Percentiles rank a stretch among this genome's conserved stretches.
Evolutionary conservation across 805 yeast species (phyloP).

Genomic region (Candida qinlingensis): DNA sequence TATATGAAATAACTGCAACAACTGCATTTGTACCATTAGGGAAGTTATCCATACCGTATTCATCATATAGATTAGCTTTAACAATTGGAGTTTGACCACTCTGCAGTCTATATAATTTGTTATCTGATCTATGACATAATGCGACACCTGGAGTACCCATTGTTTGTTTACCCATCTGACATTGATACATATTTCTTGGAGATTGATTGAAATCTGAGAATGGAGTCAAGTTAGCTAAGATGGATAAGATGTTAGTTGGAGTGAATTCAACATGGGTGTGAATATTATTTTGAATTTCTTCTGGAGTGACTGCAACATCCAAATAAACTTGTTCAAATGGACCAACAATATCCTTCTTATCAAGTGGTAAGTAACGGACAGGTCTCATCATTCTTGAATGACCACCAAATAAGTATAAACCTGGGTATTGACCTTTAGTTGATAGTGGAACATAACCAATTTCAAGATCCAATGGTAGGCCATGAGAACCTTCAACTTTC

Average conservation of each 20-base stretch:
- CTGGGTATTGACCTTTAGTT: conserved; percentile 94
- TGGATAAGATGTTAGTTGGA: conserved; percentile 91
- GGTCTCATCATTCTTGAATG: conserved; percentile 95
- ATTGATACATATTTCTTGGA: conserved; percentile 99
- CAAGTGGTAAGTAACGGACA: conserved; percentile 83
- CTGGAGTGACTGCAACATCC: conserved; percentile 92
- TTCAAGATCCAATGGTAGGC: conserved; percentile 83
- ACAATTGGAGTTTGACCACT: conserved; percentile 97
- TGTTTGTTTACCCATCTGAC: conserved; percentile 99
- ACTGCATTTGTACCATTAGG: conserved; percentile 98
- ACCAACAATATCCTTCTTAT: conserved; percentile 81
- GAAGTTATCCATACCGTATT: conserved; percentile 96
- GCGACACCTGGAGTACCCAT: conserved; percentile 99
- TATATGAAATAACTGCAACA: conserved; percentile 96
- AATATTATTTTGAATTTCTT: conserved; percentile 72
- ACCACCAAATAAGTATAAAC: conserved; percentile 86
- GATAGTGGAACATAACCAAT: conserved; percentile 97
- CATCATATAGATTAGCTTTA: conserved; percentile 87
- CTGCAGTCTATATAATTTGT: conserved; percentile 88
- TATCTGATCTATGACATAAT: conserved; percentile 84
- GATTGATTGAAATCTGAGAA: conserved; percentile 98
- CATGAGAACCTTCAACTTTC: conserved; percentile 79
- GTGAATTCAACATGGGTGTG: conserved; percentile 93
- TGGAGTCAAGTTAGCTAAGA: conserved; percentile 94
- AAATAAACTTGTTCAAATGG: conserved; percentile 98